A percentile compares a stretch with the other conserved stretches of the same genome.
phyloP scores from a whole-genome alignment of 495 filamentous ascomycete species.

The Daldinia childiae region DNA sequence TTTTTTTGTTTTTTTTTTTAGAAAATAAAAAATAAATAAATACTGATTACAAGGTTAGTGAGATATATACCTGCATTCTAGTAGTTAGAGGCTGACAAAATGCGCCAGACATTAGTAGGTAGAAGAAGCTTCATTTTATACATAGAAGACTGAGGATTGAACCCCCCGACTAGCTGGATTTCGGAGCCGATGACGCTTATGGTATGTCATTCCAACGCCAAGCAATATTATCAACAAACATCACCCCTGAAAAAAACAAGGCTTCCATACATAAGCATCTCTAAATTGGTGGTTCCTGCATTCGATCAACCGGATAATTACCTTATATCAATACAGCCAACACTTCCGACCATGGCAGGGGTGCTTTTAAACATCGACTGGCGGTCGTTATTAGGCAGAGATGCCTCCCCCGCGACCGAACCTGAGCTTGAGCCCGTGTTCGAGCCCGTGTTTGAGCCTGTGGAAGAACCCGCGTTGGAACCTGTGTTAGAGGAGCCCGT shows the following conservation, averaged over 20 bases:
- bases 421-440: not conserved
- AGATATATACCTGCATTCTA: not conserved
- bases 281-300: not conserved
- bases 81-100: not conserved
- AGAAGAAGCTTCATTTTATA: not conserved
- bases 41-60: not conserved
- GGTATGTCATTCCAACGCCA: slow-evolving; percentile 19
- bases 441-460: not conserved
- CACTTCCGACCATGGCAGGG: not conserved
- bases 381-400: slow-evolving; percentile 20
- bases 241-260: slow-evolving; percentile 6
- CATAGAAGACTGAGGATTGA: not conserved
- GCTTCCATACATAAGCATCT: not conserved
- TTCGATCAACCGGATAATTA: slow-evolving; percentile 13
- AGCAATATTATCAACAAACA: slow-evolving; percentile 11
- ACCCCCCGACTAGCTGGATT: not conserved
- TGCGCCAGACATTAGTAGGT: not conserved
- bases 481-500: not conserved
- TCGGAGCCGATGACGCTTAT: slow-evolving; percentile 41
- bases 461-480: not conserved
- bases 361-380: slow-evolving; percentile 17
- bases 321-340: slow-evolving; percentile 1
- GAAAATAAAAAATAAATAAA: not conserved
- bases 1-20: no score
- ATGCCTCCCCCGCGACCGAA: slow-evolving; percentile 2